These are phyloP conservation scores for Persicaria tinctoria DNA, from an alignment of 148 eudicot genomes.

Conservation along the genomic window DNA sequence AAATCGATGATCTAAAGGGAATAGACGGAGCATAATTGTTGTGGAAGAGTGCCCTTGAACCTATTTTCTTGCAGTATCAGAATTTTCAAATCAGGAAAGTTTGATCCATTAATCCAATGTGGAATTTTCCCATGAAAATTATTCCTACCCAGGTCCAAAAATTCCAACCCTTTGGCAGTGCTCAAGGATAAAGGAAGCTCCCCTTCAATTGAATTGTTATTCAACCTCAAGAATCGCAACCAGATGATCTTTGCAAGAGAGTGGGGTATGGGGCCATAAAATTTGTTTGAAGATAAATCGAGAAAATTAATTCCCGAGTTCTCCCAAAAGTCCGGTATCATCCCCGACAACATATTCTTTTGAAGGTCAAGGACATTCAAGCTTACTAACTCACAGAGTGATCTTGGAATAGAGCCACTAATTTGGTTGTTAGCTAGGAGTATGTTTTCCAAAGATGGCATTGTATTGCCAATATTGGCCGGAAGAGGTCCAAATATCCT, in stretches of 20 bases:
- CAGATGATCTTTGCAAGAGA: conserved; percentile 9
- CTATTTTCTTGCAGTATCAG: not conserved
- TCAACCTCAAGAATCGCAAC: conserved; percentile 14
- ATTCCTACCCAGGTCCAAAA: conserved; percentile 35
- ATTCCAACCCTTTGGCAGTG: not conserved
- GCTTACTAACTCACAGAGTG: not conserved
- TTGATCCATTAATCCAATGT: conserved; percentile 7
- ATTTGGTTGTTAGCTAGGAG: no score
- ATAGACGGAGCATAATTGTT: no score
- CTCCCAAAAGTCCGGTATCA: conserved; percentile 22
- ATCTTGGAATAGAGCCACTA: no score
- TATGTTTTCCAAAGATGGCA: no score
- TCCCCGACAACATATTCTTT: conserved; percentile 18
- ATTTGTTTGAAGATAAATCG: conserved; percentile 24
- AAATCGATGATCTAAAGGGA: conserved; percentile 19
- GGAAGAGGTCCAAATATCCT: no score
- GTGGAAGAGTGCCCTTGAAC: conserved; percentile 29
- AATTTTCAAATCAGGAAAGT: not conserved
- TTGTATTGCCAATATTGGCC: no score
- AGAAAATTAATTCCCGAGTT: not conserved
- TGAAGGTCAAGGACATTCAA: not conserved
- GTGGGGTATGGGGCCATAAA: conserved; percentile 17
- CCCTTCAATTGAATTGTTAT: conserved; percentile 26
- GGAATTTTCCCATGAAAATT: conserved; percentile 25
- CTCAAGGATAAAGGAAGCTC: not conserved